Percentiles rank a stretch among this genome's conserved stretches.
Conservation (phyloP, 805 yeast species). For the Clavispora vitiphila region DNA sequence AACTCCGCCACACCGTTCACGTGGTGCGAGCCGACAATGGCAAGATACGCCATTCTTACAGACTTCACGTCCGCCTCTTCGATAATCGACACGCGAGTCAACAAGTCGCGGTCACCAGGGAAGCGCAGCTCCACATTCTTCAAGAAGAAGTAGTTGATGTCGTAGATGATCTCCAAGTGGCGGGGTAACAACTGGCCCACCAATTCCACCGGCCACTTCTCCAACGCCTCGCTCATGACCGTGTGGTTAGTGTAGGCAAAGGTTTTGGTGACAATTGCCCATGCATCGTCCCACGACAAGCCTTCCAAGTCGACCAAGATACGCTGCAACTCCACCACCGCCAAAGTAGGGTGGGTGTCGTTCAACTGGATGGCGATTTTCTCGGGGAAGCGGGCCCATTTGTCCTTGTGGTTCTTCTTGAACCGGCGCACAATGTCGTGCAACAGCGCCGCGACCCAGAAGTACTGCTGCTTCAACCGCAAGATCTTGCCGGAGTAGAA, state of each 20-base stretch:
- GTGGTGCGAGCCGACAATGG: conserved; percentile 86
- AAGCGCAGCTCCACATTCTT: conserved; percentile 68
- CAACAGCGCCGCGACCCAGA: conserved; percentile 94
- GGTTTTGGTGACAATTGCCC: conserved; percentile 74
- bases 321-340: conserved; percentile 85
- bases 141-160: conserved; percentile 74
- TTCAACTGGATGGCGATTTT: conserved; percentile 88
- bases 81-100: conserved; percentile 72
- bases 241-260: conserved; percentile 95
- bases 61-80: conserved; percentile 80
- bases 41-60: conserved; percentile 88
- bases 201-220: conserved; percentile 89
- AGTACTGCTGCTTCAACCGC: conserved; percentile 90
- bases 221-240: conserved; percentile 91
- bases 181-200: conserved; percentile 79
- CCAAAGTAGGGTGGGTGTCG: conserved; percentile 92
- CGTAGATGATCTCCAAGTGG: conserved; percentile 86
- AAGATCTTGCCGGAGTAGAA: conserved; percentile 87
- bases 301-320: conserved; percentile 80
- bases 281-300: conserved; percentile 76
- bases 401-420: conserved; percentile 62
- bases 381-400: conserved; percentile 82
- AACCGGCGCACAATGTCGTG: conserved; percentile 88
- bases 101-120: conserved; percentile 67
- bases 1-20: conserved; percentile 96